A percentile compares a stretch with the other conserved stretches of the same genome.
Conservation (phyloP, 2,329 filamentous ascomycete species). For the Claviceps paspali region DNA sequence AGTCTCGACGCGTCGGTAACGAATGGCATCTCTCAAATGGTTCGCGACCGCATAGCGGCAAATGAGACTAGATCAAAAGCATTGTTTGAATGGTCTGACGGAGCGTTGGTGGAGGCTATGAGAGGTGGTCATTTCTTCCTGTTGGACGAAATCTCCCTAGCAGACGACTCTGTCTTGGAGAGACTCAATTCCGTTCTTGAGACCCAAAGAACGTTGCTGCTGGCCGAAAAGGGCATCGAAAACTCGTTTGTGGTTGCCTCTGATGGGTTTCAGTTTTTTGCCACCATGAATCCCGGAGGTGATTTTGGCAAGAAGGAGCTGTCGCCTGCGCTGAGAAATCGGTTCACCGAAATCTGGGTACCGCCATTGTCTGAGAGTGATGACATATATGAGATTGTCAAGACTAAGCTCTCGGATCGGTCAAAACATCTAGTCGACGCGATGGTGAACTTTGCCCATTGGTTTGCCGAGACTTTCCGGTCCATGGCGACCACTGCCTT, state of each 20-base stretch:
- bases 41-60: slow-evolving; percentile 30
- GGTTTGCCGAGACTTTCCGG: slow-evolving; percentile 77
- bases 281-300: slow-evolving; percentile 97
- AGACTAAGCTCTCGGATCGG: slow-evolving; percentile 49
- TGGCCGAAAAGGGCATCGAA: slow-evolving; percentile 84
- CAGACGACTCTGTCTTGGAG: slow-evolving; percentile 93
- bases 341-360: slow-evolving; percentile 98
- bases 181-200: slow-evolving; percentile 94
- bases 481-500: slow-evolving; percentile 61
- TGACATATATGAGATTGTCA: slow-evolving; percentile 78
- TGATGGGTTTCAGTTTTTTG: slow-evolving; percentile 84
- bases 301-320: slow-evolving; percentile 98
- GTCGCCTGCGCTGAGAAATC: slow-evolving; percentile 84
- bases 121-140: slow-evolving; percentile 78
- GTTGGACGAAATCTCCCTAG: slow-evolving; percentile 92
- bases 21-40: slow-evolving; percentile 31
- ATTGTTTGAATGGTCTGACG: slow-evolving; percentile 92
- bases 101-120: slow-evolving; percentile 89
- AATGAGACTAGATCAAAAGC: slow-evolving; percentile 55
- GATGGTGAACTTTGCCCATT: slow-evolving; percentile 78
- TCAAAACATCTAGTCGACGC: slow-evolving; percentile 43
- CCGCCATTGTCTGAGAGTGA: slow-evolving; percentile 70
- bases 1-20: slow-evolving; percentile 29
- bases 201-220: slow-evolving; percentile 65
- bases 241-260: slow-evolving; percentile 65